These are phyloP conservation scores for Candolleomyces aberdarensis DNA, from an alignment of 768 basidiomycete species.

Conservation along the genomic window DNA sequence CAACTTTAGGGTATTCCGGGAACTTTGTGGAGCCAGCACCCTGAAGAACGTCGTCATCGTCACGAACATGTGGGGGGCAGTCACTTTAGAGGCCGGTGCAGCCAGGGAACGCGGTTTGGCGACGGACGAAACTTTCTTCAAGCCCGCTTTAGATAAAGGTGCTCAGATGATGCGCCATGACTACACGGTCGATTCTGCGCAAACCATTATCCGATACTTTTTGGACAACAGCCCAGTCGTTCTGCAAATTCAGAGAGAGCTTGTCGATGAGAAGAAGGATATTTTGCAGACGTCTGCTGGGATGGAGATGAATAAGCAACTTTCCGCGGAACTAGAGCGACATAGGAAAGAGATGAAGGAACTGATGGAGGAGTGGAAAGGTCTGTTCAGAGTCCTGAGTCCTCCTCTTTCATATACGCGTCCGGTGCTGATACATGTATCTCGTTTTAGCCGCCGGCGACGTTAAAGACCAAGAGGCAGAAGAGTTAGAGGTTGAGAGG, in stretches of 20 bases:
- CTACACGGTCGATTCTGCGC: slow-evolving; percentile 36
- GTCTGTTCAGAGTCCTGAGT: slow-evolving; percentile 7
- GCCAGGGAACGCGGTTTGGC: slow-evolving; percentile 40
- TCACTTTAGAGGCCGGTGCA: slow-evolving; percentile 29
- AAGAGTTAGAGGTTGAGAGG: slow-evolving; percentile 43
- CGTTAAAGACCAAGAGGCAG: slow-evolving; percentile 45
- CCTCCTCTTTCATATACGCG: neutral
- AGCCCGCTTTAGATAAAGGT: slow-evolving; percentile 43
- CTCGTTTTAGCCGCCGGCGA: slow-evolving; percentile 30
- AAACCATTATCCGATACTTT: slow-evolving; percentile 39
- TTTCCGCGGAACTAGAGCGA: slow-evolving; percentile 42
- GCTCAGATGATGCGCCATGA: slow-evolving; percentile 40
- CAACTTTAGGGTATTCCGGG: slow-evolving; percentile 46
- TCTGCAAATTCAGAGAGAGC: slow-evolving; percentile 53
- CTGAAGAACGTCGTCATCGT: slow-evolving; percentile 45
- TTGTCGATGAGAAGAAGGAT: slow-evolving; percentile 46
- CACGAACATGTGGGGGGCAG: slow-evolving; percentile 47
- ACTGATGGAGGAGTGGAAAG: slow-evolving; percentile 45
- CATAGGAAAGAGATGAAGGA: slow-evolving; percentile 45
- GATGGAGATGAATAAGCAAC: slow-evolving; percentile 45
- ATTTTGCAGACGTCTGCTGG: slow-evolving; percentile 56
- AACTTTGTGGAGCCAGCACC: slow-evolving; percentile 44
- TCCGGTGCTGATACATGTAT: neutral
- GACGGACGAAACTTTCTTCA: slow-evolving; percentile 38
- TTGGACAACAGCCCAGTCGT: slow-evolving; percentile 36